phyloP scores from a whole-genome alignment of 352 stramenopile genomes.

The Phytophthora aleatoria region DNA sequence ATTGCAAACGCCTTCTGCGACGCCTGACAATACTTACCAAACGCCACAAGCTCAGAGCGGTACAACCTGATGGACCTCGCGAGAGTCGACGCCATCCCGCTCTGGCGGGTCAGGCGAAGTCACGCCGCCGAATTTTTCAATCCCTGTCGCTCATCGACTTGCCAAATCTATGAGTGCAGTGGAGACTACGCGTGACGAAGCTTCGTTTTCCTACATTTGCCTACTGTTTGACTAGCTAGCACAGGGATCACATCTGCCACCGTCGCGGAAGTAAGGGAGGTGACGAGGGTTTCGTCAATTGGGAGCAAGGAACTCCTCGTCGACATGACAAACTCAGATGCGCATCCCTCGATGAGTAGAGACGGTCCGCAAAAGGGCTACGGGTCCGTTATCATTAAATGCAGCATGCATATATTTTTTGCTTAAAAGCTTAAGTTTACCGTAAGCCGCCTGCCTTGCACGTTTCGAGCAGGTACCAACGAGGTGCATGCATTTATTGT shows the following conservation, averaged over 20 bases:
- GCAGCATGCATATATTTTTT: neutral
- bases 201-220: too few relatives aligned
- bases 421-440: too few relatives aligned
- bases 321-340: slow-evolving; percentile 13
- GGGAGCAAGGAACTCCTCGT: neutral
- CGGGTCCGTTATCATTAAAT: slow-evolving; percentile 15
- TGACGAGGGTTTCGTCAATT: slow-evolving; percentile 3
- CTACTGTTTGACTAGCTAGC: neutral
- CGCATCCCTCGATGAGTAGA: slow-evolving; percentile 10
- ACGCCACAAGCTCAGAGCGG: neutral
- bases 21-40: neutral
- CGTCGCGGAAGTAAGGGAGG: neutral
- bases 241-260: neutral
- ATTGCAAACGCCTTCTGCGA: neutral
- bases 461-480: too few relatives aligned
- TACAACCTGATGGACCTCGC: neutral
- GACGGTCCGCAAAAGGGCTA: slow-evolving; percentile 2
- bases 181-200: too few relatives aligned
- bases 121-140: too few relatives aligned
- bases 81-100: neutral
- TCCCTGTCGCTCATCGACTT: too few relatives aligned
- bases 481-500: too few relatives aligned
- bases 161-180: too few relatives aligned
- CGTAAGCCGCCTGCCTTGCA: too few relatives aligned
- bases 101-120: neutral